Conservation (phyloP, 768 basidiomycete genomes). For the Xanthoconium purpureum region DNA sequence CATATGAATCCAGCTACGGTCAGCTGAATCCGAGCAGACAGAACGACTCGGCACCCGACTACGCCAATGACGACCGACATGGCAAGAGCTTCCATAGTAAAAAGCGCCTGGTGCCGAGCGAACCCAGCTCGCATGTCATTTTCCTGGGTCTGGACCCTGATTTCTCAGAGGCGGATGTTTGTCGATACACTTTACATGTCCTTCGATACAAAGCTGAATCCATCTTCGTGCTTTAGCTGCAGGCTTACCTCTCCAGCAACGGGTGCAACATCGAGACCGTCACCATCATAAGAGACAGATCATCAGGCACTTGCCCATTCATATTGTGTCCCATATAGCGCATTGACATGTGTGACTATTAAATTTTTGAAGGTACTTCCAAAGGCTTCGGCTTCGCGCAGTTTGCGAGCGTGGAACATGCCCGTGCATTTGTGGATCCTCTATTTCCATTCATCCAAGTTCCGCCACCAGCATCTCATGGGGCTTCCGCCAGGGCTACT, state of each 20-base stretch:
- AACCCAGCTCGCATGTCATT: constrained; percentile 90
- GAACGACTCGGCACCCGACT: constrained; percentile 40
- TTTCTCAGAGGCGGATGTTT: constrained; percentile 90
- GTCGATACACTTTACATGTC: constrained; percentile 41
- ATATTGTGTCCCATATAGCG: constrained; percentile 60
- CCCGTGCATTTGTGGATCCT: constrained; percentile 87
- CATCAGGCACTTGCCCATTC: constrained; percentile 90
- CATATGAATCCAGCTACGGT: constrained; percentile 35
- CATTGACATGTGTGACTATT: constrained; percentile 73
- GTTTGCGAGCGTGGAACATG: constrained; percentile 82
- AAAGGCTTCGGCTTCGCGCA: constrained; percentile 98
- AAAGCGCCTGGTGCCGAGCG: constrained; percentile 79
- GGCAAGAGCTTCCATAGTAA: constrained; percentile 47
- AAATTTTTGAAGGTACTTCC: constrained; percentile 80
- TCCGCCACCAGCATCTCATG: constrained; percentile 87
- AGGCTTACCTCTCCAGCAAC: constrained; percentile 69
- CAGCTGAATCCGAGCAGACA: constrained; percentile 31
- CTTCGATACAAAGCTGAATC: constrained; percentile 36
- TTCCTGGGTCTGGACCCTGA: constrained; percentile 92
- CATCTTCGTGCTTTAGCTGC: constrained; percentile 54
- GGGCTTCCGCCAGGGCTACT: constrained; percentile 66
- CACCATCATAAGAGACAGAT: constrained; percentile 95
- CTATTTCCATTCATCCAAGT: constrained; percentile 89
- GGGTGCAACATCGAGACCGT: constrained; percentile 80
- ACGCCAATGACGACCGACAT: constrained; percentile 49